These are phyloP conservation scores for Phylloporus sp. DNA, from an alignment of 768 basidiomycete genomes.

Conservation along the genomic window DNA sequence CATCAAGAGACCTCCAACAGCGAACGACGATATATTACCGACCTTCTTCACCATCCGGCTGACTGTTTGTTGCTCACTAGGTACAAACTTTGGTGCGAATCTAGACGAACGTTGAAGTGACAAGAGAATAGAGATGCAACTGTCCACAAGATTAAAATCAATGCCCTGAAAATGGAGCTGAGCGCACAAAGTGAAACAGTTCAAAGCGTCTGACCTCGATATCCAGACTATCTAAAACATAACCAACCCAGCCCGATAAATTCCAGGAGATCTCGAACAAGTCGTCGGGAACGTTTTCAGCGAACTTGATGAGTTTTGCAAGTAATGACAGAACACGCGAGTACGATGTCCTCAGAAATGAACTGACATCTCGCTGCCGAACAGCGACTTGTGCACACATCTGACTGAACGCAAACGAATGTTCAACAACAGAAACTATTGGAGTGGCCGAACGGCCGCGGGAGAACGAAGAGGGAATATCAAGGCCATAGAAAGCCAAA, in stretches of 20 bases:
- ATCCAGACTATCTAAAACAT: slow-evolving; percentile 49
- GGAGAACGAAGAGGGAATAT: slow-evolving; percentile 24
- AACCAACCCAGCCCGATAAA: slow-evolving; percentile 57
- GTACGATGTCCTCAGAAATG: slow-evolving; percentile 44
- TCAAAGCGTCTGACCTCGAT: slow-evolving; percentile 41
- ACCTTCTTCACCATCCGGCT: slow-evolving; percentile 55
- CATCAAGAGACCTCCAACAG: background rate
- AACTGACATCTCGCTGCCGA: slow-evolving; percentile 28
- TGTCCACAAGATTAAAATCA: slow-evolving; percentile 67
- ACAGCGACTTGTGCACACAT: slow-evolving; percentile 39
- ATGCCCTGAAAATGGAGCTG: slow-evolving; percentile 16
- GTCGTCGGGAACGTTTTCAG: slow-evolving; percentile 31
- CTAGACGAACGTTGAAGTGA: slow-evolving; percentile 47
- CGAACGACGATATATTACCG: slow-evolving; percentile 4
- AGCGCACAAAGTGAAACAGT: background rate
- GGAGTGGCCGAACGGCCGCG: slow-evolving; percentile 37
- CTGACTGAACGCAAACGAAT: slow-evolving; percentile 44
- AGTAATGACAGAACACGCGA: slow-evolving; percentile 50
- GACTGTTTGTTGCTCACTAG: slow-evolving; percentile 55
- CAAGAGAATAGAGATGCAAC: slow-evolving; percentile 51
- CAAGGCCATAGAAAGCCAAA: slow-evolving; percentile 56
- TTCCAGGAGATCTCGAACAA: slow-evolving; percentile 49
- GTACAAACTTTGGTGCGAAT: slow-evolving; percentile 47
- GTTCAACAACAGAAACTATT: slow-evolving; percentile 54
- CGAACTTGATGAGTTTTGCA: slow-evolving; percentile 42